phyloP scores from a whole-genome alignment of 73 alveolate species.

The Loxodes magnus region DNA sequence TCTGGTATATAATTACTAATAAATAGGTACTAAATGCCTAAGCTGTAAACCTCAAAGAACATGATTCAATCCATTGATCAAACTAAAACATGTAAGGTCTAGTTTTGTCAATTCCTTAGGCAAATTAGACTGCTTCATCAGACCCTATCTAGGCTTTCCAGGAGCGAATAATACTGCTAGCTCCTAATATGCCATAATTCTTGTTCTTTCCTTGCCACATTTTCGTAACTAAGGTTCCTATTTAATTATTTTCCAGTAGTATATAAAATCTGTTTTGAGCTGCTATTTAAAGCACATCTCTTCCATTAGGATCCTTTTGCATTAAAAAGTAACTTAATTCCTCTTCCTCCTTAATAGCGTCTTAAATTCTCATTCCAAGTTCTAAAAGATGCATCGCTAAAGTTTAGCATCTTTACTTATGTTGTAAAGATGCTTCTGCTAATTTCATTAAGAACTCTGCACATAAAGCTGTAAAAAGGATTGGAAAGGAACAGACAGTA shows the following conservation, averaged over 20 bases:
- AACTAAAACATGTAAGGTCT: too few species aligned
- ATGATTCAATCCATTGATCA: too few species aligned
- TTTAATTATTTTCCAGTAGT: constrained; percentile 22
- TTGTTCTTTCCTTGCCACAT: constrained; percentile 33
- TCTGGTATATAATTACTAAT: too few species aligned
- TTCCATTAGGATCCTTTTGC: constrained; percentile 19
- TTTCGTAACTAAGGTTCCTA: constrained; percentile 29
- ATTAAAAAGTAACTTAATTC: constrained; percentile 11
- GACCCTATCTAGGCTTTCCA: too few species aligned
- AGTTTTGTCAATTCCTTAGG: too few species aligned
- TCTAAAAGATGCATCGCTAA: background rate
- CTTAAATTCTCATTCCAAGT: background rate
- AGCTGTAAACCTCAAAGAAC: too few species aligned
- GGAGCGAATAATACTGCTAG: constrained; percentile 22
- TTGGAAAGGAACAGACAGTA: background rate
- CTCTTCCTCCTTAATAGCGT: constrained; percentile 22
- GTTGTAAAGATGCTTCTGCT: background rate
- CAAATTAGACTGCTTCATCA: too few species aligned
- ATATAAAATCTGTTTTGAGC: constrained; percentile 16
- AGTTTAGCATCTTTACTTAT: background rate
- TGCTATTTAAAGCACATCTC: constrained; percentile 28
- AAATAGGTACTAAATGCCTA: too few species aligned
- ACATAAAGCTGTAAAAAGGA: background rate
- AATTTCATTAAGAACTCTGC: background rate
- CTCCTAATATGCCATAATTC: constrained; percentile 18